These are phyloP conservation scores for Suillus subluteus DNA, from an alignment of 768 basidiomycete genomes.

Conservation along the genomic window DNA sequence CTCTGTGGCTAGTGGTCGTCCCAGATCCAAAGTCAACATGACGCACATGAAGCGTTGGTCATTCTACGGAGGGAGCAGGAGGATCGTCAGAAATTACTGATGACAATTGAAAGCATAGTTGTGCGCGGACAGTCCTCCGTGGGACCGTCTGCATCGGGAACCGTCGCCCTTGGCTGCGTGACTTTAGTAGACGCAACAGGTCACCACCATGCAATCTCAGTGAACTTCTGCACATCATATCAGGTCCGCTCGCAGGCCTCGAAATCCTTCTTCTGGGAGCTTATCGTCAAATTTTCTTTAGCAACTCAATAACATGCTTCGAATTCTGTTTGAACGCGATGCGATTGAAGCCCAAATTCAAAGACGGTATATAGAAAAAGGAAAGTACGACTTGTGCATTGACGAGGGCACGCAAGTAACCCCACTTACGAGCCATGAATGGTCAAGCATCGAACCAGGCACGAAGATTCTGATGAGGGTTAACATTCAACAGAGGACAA, in stretches of 20 bases:
- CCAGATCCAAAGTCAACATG: background rate
- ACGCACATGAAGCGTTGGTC: background rate
- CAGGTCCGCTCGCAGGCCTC: background rate
- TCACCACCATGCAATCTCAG: slow-evolving; percentile 24
- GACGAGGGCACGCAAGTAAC: slow-evolving; percentile 26
- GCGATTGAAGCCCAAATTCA: slow-evolving; percentile 21
- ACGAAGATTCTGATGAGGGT: slow-evolving; percentile 31
- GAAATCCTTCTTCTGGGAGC: background rate
- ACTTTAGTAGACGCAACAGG: slow-evolving; percentile 1
- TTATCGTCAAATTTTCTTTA: background rate
- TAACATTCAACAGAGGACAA: slow-evolving; percentile 19
- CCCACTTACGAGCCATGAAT: slow-evolving; percentile 27
- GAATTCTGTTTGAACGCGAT: slow-evolving; percentile 20
- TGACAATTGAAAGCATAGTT: no score
- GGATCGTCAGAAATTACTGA: background rate
- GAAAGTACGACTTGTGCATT: slow-evolving; percentile 29
- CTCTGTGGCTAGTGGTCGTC: background rate
- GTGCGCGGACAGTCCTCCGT: background rate
- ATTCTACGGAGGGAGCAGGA: background rate
- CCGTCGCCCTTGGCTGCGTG: no score
- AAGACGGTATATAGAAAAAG: slow-evolving; percentile 26
- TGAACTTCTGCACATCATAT: no score
- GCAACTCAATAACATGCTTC: slow-evolving; percentile 16
- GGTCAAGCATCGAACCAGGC: slow-evolving; percentile 29
- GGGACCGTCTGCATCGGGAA: background rate